Evolutionary conservation across 2,329 filamentous ascomycete species (phyloP).

Genomic region (Alternaria panax): DNA sequence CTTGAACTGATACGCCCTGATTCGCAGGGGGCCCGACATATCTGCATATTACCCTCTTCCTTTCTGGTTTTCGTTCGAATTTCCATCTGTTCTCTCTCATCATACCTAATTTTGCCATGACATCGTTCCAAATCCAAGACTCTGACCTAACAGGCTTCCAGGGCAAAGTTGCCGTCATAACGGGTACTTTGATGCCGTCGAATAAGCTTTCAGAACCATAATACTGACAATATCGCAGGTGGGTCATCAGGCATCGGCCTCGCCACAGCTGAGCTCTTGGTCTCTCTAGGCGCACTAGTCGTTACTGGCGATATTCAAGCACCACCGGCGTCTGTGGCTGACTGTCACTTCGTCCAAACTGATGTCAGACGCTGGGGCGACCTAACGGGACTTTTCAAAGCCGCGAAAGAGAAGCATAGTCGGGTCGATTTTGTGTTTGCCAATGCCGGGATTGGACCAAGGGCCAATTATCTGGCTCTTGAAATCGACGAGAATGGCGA

Average conservation of each 20-base stretch:
- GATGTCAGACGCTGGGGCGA: constrained; percentile 62
- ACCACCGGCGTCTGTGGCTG: constrained; percentile 25
- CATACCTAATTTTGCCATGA: constrained; percentile 18
- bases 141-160: constrained; percentile 26
- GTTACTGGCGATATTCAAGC: constrained; percentile 62
- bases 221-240: constrained; percentile 45
- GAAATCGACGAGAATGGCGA: constrained; percentile 61
- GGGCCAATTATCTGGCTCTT: constrained; percentile 56
- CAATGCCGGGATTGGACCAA: constrained; percentile 64
- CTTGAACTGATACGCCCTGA: not conserved
- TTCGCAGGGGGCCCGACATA: not conserved
- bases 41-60: constrained; percentile 11
- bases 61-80: not conserved
- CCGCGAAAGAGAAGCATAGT: constrained; percentile 53
- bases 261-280: constrained; percentile 60
- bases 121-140: constrained; percentile 32
- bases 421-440: constrained; percentile 59
- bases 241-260: constrained; percentile 67
- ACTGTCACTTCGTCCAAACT: constrained; percentile 36
- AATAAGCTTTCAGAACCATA: not conserved
- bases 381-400: constrained; percentile 61
- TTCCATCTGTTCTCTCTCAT: not conserved
- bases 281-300: constrained; percentile 62
- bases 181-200: constrained; percentile 18
- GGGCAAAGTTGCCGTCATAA: constrained; percentile 32